These are phyloP conservation scores for Cicer judaicum DNA, from an alignment of 306 rosid genomes.

Conservation along the genomic window DNA sequence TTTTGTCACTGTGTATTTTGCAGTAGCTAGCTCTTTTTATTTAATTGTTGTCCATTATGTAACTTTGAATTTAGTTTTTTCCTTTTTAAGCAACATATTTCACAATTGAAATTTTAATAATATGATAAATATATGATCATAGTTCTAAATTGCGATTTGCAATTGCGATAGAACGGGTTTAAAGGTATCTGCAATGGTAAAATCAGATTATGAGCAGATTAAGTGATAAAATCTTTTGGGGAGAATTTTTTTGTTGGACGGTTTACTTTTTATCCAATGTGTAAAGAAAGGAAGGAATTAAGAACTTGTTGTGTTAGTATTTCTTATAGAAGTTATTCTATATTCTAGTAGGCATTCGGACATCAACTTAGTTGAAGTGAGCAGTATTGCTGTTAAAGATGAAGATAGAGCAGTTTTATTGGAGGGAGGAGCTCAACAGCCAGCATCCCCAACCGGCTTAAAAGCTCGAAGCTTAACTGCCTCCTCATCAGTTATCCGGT, in stretches of 20 bases:
- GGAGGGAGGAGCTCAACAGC: conserved; percentile 71
- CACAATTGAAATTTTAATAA: not conserved
- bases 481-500: conserved; percentile 70
- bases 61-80: not conserved
- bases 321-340: conserved; percentile 42
- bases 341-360: conserved; percentile 74
- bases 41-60: not conserved
- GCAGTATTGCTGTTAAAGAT: conserved; percentile 59
- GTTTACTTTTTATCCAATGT: conserved; percentile 5
- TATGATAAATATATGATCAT: not conserved
- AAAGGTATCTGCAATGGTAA: not conserved
- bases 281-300: conserved; percentile 11
- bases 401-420: conserved; percentile 74
- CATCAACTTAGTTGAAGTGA: conserved; percentile 65
- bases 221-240: conserved; percentile 16
- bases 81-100: not conserved
- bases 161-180: not conserved
- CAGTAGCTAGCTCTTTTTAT: conserved; percentile 15
- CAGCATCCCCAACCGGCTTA: conserved; percentile 52
- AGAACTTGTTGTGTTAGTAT: conserved; percentile 24
- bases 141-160: not conserved
- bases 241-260: conserved; percentile 3
- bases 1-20: not conserved
- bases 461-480: conserved; percentile 59
- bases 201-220: not conserved